Evolutionary conservation across 2,329 filamentous ascomycete genomes (phyloP).

Genomic region (Colletotrichum chlorophyti): DNA sequence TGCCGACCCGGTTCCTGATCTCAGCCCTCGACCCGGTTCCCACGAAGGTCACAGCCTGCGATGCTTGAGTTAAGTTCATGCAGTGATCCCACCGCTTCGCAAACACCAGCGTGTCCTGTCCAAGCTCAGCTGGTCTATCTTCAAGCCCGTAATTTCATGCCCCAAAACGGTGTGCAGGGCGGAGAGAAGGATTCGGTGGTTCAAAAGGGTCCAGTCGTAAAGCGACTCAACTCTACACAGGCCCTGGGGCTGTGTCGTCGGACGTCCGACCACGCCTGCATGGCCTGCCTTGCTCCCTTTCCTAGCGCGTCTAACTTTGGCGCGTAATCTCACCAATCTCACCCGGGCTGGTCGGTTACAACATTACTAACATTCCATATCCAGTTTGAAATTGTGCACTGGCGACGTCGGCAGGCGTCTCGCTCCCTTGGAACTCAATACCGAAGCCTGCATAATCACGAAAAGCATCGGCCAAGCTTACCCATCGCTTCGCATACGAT

Average conservation of each 20-base stretch:
- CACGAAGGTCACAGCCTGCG: neutral
- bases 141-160: neutral
- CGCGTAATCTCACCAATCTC: neutral
- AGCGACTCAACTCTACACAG: neutral
- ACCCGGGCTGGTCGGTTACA: neutral
- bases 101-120: neutral
- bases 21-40: neutral
- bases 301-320: slow-evolving; percentile 18
- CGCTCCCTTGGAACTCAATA: slow-evolving; percentile 19
- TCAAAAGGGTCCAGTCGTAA: neutral
- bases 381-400: slow-evolving; percentile 1
- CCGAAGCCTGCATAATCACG: slow-evolving; percentile 24
- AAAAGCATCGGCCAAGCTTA: slow-evolving; percentile 2
- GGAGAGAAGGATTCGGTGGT: neutral
- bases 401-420: slow-evolving; percentile 4
- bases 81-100: neutral
- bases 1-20: slow-evolving; percentile 1
- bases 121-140: neutral
- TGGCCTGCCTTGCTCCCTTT: slow-evolving; percentile 20
- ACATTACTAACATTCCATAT: neutral
- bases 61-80: neutral
- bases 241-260: slow-evolving; percentile 16
- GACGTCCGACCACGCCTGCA: slow-evolving; percentile 28
- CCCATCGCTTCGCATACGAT: neutral
- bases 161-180: neutral